A percentile compares a stretch with the other conserved stretches of the same genome.
phyloP scores from a whole-genome alignment of 345 rosid genomes.

The Pugionium cornutum region DNA sequence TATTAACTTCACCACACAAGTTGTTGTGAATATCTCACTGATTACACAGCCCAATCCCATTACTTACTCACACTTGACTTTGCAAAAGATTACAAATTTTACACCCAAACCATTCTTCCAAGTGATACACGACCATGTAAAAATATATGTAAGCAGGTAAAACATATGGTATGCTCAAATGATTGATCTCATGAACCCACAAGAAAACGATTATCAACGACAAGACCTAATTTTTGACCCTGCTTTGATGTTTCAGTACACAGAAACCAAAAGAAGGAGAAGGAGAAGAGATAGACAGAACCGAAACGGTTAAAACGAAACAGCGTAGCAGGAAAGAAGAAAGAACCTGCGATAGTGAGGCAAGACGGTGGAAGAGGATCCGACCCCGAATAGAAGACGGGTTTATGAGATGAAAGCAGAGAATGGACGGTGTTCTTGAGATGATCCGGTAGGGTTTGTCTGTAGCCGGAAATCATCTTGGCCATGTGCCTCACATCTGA shows the following conservation, averaged over 20 bases:
- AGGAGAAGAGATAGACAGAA: no score
- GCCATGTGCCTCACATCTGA: slow-evolving; percentile 63
- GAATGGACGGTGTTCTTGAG: slow-evolving; percentile 53
- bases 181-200: neutral
- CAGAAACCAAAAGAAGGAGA: no score
- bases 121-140: no score
- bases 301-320: no score
- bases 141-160: no score
- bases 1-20: neutral
- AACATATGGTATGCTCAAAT: no score
- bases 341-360: slow-evolving; percentile 39
- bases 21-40: neutral
- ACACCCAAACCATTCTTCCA: no score
- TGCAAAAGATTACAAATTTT: no score
- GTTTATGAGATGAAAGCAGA: slow-evolving; percentile 51
- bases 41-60: no score
- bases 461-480: slow-evolving; percentile 56
- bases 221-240: neutral
- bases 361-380: slow-evolving; percentile 43
- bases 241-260: no score
- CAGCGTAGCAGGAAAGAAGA: neutral
- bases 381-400: slow-evolving; percentile 30
- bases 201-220: neutral
- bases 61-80: no score
- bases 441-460: slow-evolving; percentile 66